Evolutionary conservation across 257 asterid species (phyloP).

Genomic region (Solanum etuberosum): DNA sequence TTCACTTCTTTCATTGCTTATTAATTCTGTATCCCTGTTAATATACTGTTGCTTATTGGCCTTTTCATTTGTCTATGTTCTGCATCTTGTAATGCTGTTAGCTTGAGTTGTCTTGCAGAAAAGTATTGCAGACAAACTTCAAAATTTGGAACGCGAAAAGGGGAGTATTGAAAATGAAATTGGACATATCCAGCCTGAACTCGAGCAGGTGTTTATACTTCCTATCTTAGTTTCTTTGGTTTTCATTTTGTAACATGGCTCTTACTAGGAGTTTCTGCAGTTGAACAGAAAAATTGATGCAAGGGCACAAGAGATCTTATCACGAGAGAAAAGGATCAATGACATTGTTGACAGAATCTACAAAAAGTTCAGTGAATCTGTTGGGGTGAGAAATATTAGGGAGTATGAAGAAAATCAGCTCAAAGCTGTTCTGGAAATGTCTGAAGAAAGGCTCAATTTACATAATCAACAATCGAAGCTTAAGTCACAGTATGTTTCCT

Average conservation of each 20-base stretch:
- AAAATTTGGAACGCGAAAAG: slow-evolving; percentile 67
- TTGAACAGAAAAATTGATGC: slow-evolving; percentile 44
- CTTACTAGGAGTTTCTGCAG: slow-evolving; percentile 32
- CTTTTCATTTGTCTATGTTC: background rate
- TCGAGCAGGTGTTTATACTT: slow-evolving; percentile 46
- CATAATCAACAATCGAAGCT: slow-evolving; percentile 93
- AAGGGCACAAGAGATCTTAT: slow-evolving; percentile 45
- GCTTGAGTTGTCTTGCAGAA: slow-evolving; percentile 37
- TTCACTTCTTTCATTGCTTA: background rate
- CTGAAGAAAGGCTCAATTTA: slow-evolving; percentile 77
- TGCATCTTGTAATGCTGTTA: background rate
- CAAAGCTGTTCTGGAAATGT: slow-evolving; percentile 76
- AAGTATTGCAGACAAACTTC: slow-evolving; percentile 84
- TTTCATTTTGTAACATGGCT: background rate
- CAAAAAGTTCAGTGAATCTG: slow-evolving; percentile 86
- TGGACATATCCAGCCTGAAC: slow-evolving; percentile 64
- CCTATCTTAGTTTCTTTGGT: background rate
- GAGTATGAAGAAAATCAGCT: slow-evolving; percentile 98
- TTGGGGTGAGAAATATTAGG: slow-evolving; percentile 86
- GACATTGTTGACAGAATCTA: slow-evolving; percentile 74
- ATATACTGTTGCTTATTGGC: background rate
- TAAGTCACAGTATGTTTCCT: slow-evolving; percentile 69
- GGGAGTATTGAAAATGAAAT: slow-evolving; percentile 63
- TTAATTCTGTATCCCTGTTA: background rate
- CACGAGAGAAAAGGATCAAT: slow-evolving; percentile 64